Conservation (phyloP, 257 asterid genomes). For the Lycium ferocissimum region DNA sequence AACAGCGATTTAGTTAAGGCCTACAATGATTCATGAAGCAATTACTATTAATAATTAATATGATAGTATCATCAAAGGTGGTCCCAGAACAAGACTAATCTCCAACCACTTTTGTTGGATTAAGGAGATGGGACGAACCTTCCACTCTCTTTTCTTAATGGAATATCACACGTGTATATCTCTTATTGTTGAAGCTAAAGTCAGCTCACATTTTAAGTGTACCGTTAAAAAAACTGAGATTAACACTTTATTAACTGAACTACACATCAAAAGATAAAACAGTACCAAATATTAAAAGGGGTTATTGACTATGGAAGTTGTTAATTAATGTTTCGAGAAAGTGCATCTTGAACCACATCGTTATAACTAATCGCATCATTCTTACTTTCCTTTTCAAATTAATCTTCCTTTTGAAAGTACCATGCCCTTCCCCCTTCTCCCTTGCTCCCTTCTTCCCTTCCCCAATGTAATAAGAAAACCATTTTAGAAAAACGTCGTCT, state of each 20-base stretch:
- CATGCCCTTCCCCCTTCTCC: no score
- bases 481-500: background rate
- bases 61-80: conserved; percentile 9
- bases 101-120: conserved; percentile 21
- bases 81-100: conserved; percentile 16
- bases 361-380: conserved; percentile 1
- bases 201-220: background rate
- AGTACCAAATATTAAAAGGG: background rate
- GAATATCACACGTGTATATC: conserved; percentile 20
- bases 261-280: background rate
- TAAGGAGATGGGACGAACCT: background rate
- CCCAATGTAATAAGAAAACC: background rate
- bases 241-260: background rate
- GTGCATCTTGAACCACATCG: background rate
- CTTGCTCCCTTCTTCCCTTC: background rate
- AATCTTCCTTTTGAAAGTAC: background rate
- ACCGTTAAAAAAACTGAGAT: background rate
- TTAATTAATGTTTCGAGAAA: background rate
- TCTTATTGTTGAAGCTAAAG: background rate
- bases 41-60: background rate
- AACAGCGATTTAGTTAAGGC: background rate
- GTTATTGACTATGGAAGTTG: background rate
- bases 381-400: conserved; percentile 9
- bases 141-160: background rate
- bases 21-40: conserved; percentile 18